phyloP scores from a whole-genome alignment of 2,329 filamentous ascomycete species.

The Sordariomycetes sp. region DNA sequence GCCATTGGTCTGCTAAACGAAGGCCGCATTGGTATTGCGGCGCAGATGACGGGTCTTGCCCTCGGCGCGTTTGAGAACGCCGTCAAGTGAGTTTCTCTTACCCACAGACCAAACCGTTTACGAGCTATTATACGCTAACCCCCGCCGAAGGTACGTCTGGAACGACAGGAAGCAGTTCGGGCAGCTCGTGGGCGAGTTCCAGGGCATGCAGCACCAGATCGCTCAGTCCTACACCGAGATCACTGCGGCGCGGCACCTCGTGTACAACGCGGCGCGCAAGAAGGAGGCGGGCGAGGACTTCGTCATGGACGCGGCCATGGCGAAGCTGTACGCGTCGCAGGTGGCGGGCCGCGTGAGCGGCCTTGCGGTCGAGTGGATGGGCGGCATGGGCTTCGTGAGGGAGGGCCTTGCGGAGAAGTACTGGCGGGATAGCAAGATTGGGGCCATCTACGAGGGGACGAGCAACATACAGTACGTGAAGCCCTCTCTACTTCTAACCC shows the following conservation, averaged over 20 bases:
- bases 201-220: conserved; percentile 98
- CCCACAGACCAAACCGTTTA: neutral
- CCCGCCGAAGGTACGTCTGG: conserved; percentile 70
- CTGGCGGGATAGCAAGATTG: conserved; percentile 96
- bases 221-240: conserved; percentile 95
- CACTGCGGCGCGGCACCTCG: conserved; percentile 74
- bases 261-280: conserved; percentile 93
- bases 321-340: conserved; percentile 88
- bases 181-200: conserved; percentile 85
- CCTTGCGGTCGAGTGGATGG: conserved; percentile 96
- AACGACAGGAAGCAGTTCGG: conserved; percentile 98
- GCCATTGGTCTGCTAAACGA: conserved; percentile 91
- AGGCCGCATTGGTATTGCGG: conserved; percentile 92
- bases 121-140: no score
- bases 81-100: conserved; percentile 32
- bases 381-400: conserved; percentile 95
- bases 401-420: conserved; percentile 97
- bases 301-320: conserved; percentile 93
- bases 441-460: conserved; percentile 91
- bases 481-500: neutral
- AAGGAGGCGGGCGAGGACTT: conserved; percentile 97
- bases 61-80: conserved; percentile 94
- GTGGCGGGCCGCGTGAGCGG: conserved; percentile 79
- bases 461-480: conserved; percentile 55
- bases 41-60: conserved; percentile 95